Conservation (phyloP, 2,329 filamentous ascomycete species). For the Colletotrichum kahawae region DNA sequence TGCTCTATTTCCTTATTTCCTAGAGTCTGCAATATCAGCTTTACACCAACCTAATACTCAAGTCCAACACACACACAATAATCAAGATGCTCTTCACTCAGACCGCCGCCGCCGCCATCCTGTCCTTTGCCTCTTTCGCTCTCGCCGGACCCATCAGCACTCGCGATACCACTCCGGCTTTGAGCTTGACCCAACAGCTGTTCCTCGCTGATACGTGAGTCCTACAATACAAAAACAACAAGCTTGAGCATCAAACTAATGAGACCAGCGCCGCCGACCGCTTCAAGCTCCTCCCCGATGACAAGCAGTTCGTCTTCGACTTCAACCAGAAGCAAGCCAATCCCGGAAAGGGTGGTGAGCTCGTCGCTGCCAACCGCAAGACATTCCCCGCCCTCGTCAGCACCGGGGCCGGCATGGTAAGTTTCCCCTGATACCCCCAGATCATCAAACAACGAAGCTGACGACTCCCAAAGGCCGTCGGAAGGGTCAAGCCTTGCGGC, state of each 20-base stretch:
- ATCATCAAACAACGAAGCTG: background rate
- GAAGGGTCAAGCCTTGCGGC: slow-evolving; percentile 55
- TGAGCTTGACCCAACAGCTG: slow-evolving; percentile 39
- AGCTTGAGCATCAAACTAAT: slow-evolving; percentile 17
- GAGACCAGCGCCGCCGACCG: slow-evolving; percentile 44
- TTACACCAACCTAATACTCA: background rate
- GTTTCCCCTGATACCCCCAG: too few relatives aligned
- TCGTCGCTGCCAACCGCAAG: slow-evolving; percentile 58
- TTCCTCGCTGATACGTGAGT: slow-evolving; percentile 43
- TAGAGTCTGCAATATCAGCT: background rate
- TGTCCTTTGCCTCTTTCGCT: slow-evolving; percentile 42
- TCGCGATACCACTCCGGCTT: slow-evolving; percentile 11
- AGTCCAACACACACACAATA: background rate
- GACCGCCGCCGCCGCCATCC: slow-evolving; percentile 37
- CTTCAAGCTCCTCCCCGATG: slow-evolving; percentile 45
- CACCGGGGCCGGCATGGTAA: slow-evolving; percentile 49
- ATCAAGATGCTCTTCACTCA: slow-evolving; percentile 36
- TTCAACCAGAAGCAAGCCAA: slow-evolving; percentile 41
- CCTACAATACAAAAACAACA: background rate
- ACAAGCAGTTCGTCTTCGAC: slow-evolving; percentile 54
- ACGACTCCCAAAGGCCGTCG: slow-evolving; percentile 39
- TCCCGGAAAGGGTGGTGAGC: slow-evolving; percentile 48
- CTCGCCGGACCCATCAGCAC: slow-evolving; percentile 26
- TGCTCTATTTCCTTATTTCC: background rate
- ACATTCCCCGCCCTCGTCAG: slow-evolving; percentile 62